Conservation (phyloP, 805 yeast species). For the Myxozyma kluyveri region DNA sequence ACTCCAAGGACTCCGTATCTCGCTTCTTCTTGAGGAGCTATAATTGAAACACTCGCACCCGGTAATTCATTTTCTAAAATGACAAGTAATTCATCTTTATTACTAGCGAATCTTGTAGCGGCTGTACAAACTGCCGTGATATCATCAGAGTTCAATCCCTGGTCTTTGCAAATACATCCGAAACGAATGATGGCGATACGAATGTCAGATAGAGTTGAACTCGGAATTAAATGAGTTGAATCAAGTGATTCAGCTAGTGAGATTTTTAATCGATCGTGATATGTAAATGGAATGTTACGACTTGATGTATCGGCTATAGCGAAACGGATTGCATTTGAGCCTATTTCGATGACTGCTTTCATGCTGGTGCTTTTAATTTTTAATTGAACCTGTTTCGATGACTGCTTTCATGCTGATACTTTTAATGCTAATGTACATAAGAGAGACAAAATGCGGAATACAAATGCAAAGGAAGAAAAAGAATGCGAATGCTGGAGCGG, state of each 20-base stretch:
- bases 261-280: conserved; percentile 69
- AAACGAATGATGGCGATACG: conserved; percentile 65
- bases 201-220: conserved; percentile 56
- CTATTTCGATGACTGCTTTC: conserved; percentile 69
- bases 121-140: conserved; percentile 72
- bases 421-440: too few species aligned
- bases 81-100: conserved; percentile 57
- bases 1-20: conserved; percentile 69
- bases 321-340: conserved; percentile 72
- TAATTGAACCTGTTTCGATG: too few species aligned
- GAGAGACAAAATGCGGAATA: too few species aligned
- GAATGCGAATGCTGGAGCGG: too few species aligned
- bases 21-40: conserved; percentile 65
- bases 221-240: conserved; percentile 31
- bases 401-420: too few species aligned
- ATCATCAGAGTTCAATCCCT: conserved; percentile 58
- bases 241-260: conserved; percentile 56
- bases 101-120: conserved; percentile 68
- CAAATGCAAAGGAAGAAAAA: too few species aligned
- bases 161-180: conserved; percentile 66
- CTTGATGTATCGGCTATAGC: conserved; percentile 71
- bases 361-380: too few species aligned
- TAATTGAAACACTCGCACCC: conserved; percentile 57
- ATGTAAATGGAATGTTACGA: conserved; percentile 73
- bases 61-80: conserved; percentile 54